Evolutionary conservation across 2,329 filamentous ascomycete genomes (phyloP), one percentile per base, ranked within the genome.

Genomic region (Aciculosporium take): DNA sequence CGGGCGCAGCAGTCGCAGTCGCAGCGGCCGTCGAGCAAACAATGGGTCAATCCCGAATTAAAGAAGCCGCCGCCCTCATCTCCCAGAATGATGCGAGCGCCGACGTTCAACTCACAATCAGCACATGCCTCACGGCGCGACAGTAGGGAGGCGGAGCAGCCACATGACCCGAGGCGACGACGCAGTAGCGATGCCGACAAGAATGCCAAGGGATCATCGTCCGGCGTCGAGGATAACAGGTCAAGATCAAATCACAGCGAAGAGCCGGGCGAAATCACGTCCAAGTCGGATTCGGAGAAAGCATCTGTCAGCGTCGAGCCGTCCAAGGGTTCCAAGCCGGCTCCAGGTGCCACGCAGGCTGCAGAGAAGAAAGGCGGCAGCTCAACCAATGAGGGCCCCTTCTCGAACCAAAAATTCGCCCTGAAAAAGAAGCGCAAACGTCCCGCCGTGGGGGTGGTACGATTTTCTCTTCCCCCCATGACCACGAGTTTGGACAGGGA

Each of bases 31-130:
- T 71, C 70, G 0, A 75, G 71, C 52, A 75, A 74, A 49, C 72
- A 76, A 54, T 77, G 73, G 73, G 70, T 73, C 43, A 74, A 74
- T 39, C 69, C 71, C 3, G 67, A 64, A 23, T 49, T 71, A 4
- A 73, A 68, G 53, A 70, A 70, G 44, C 56, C 59, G 0, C 55
- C 59, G 0, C 66, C 70, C 2, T 69, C 72, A 15, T 74, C 70
- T 2, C 71, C 72, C 2, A 72, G 71, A 46, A 52, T 65, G 24
- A 66, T 63, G 49, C 61, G 71, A 42, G 67, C 69, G 1, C 68
- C 69, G 45, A 71, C 64, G 41, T 68, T 73, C 49, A 37, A 29
- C 25, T 60, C 61, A 31, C 65, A 66, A 25, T 59, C 62, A 17
- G 53, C 66, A 56, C 49, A 62, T 48, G 45, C 52, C 47, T 28